Base-by-base conservation (phyloP, 495 filamentous ascomycete species). In the Beverwykella pulmonaria region DNA sequence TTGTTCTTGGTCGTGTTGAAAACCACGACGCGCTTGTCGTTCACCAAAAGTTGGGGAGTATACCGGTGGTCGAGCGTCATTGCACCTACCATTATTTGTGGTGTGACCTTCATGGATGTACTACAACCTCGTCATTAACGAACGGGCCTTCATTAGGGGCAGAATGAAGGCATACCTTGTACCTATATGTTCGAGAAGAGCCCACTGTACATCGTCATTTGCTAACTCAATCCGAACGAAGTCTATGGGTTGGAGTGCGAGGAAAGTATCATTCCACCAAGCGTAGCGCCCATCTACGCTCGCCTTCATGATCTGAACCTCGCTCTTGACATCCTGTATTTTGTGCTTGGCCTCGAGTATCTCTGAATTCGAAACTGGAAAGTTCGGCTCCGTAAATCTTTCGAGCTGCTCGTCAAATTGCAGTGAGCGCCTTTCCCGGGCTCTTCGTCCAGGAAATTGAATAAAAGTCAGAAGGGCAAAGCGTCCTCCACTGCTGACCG, bases 191-290 rank as follows among this genome's bases (percentile, higher is more conserved):
- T 2, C 17, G 2, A 44, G 39, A 44, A 44, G 15, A 34, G 4
- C 30, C 30, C 30, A 34, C 30, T 12, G n/a, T n/a, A n/a, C n/a
- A n/a, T n/a, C n/a, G n/a, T n/a, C n/a, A n/a, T n/a, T n/a, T n/a
- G 32, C 32, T 34, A 12, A 12, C 12, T 34, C 32, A 6, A 12
- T 34, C 32, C 32, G 32, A n/a, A n/a, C 32, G 5, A 12, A 7
- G 25, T 29, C 29, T 8, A 22, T 10, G 19, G 53, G 22, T 27
- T 20, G 27, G 9, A 12, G 6, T 56, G n/a, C 3, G 22, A 17
- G 52, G 17, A 65, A 58, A 34, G 47, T 67, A 36, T 67, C 64
- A 32, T 67, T 61, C 64, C 64, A 67, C 55, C 46, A 61, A 19
- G 26, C 8, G 2, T 26, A n/a, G 20, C n/a, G n/a, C n/a, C n/a